Conservation (phyloP, 73 alveolate genomes). For the Blepharisma japonicum region DNA sequence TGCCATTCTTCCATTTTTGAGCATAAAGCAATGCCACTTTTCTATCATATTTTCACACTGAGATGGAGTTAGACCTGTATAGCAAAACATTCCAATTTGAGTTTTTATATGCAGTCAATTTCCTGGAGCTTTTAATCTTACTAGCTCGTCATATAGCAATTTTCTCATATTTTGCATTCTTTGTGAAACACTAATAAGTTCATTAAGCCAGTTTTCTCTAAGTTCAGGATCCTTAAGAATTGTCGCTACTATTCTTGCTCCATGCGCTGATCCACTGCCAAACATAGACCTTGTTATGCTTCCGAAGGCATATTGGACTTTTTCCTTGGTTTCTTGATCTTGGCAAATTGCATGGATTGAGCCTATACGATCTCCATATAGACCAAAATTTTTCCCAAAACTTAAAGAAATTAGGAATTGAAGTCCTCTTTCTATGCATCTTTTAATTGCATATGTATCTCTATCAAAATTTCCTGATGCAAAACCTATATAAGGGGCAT, state of each 20-base stretch:
- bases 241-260: constrained; percentile 61
- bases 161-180: constrained; percentile 69
- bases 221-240: constrained; percentile 66
- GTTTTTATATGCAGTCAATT: constrained; percentile 84
- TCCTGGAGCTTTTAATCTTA: constrained; percentile 67
- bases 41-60: constrained; percentile 77
- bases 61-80: constrained; percentile 89
- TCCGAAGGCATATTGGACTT: constrained; percentile 61
- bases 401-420: constrained; percentile 77
- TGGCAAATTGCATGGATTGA: constrained; percentile 69
- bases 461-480: constrained; percentile 89
- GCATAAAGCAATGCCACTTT: constrained; percentile 82
- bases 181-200: constrained; percentile 60
- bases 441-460: constrained; percentile 86
- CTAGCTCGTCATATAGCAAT: constrained; percentile 41
- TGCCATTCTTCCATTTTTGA: constrained; percentile 87
- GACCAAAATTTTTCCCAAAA: constrained; percentile 91
- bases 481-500: constrained; percentile 94
- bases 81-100: constrained; percentile 96
- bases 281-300: constrained; percentile 59
- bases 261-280: constrained; percentile 75
- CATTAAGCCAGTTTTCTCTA: constrained; percentile 65
- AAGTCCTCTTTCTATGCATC: constrained; percentile 65
- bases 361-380: constrained; percentile 95
- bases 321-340: constrained; percentile 58